phyloP scores from a whole-genome alignment of 1,284 basidiomycete genomes.

The Heterobasidion parviporum region DNA sequence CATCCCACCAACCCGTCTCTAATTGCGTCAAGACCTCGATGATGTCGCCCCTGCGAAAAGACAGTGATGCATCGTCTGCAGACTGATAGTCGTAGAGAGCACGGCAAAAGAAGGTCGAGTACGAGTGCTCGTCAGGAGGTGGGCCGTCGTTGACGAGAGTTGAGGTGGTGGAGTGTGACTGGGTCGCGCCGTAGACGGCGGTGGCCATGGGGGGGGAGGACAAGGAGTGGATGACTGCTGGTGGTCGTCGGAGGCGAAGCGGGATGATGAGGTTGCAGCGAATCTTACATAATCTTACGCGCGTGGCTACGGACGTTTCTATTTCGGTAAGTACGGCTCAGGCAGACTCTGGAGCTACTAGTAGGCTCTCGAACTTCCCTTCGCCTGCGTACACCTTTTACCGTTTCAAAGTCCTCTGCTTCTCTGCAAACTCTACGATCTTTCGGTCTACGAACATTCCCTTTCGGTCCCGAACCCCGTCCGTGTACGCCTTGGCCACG shows the following conservation, averaged over 20 bases:
- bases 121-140: constrained; percentile 41
- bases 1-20: constrained; percentile 98
- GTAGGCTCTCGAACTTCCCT: too few relatives aligned
- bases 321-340: too few relatives aligned
- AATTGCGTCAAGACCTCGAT: constrained; percentile 92
- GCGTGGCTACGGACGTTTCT: neutral
- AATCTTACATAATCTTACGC: neutral
- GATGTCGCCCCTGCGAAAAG: constrained; percentile 81
- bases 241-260: neutral
- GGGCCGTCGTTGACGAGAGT: constrained; percentile 4
- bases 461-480: constrained; percentile 84
- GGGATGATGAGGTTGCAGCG: neutral
- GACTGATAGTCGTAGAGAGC: constrained; percentile 91
- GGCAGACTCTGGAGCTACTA: too few relatives aligned
- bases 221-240: neutral
- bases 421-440: constrained; percentile 91
- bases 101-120: constrained; percentile 75
- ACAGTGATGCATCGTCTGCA: constrained; percentile 82
- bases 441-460: constrained; percentile 94
- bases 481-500: constrained; percentile 93
- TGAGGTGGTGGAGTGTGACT: constrained; percentile 1
- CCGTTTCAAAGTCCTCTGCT: constrained; percentile 92
- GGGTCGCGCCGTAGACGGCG: neutral
- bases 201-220: constrained; percentile 2
- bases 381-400: constrained; percentile 20